phyloP scores from a whole-genome alignment of 768 basidiomycete species.

The Clitopilus passeckerianus region DNA sequence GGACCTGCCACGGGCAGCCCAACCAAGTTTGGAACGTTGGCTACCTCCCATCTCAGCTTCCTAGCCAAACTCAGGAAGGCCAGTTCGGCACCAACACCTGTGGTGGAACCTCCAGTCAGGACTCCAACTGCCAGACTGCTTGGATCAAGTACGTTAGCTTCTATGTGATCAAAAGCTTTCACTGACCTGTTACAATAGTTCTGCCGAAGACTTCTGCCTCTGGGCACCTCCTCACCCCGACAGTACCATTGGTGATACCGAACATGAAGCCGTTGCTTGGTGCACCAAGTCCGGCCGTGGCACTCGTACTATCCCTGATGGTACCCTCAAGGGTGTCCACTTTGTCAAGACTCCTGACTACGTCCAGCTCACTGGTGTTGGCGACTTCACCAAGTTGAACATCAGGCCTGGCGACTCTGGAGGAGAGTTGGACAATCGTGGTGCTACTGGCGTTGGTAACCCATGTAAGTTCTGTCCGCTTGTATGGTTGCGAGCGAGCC shows the following conservation, averaged over 20 bases:
- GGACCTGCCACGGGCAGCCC: slow-evolving; percentile 34
- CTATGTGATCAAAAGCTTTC: not conserved
- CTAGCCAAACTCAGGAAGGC: slow-evolving; percentile 48
- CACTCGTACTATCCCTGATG: slow-evolving; percentile 66
- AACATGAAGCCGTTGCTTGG: slow-evolving; percentile 66
- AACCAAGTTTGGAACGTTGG: slow-evolving; percentile 54
- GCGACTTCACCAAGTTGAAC: slow-evolving; percentile 68
- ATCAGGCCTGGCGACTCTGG: slow-evolving; percentile 46
- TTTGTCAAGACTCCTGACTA: slow-evolving; percentile 63
- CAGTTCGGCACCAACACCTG: slow-evolving; percentile 69
- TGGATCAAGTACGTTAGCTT: slow-evolving; percentile 50
- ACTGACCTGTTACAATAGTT: slow-evolving; percentile 27
- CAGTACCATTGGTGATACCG: slow-evolving; percentile 61
- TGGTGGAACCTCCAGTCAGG: slow-evolving; percentile 48
- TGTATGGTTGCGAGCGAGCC: not conserved
- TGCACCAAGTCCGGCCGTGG: slow-evolving; percentile 74
- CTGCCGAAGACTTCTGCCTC: slow-evolving; percentile 62
- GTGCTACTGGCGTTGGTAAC: slow-evolving; percentile 56
- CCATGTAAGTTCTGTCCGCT: slow-evolving; percentile 31
- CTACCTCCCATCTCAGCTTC: slow-evolving; percentile 35
- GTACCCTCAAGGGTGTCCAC: slow-evolving; percentile 65
- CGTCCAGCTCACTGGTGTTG: slow-evolving; percentile 58
- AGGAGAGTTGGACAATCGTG: slow-evolving; percentile 74
- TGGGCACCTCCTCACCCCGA: slow-evolving; percentile 49
- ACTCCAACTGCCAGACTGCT: slow-evolving; percentile 67